Evolutionary conservation across 306 rosid species (phyloP).

Genomic region (Adenanthera pavonina): DNA sequence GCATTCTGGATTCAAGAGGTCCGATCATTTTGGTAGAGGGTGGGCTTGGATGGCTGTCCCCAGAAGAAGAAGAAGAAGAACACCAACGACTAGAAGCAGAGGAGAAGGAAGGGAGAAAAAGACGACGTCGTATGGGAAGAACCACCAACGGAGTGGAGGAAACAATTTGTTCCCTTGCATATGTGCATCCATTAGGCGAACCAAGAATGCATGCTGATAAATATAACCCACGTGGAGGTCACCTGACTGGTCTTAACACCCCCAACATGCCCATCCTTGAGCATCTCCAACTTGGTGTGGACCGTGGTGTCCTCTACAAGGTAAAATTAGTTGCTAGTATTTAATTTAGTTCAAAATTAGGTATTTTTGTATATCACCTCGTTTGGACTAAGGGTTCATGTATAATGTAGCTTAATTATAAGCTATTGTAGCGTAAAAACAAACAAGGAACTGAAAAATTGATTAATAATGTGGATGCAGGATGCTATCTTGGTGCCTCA

Average conservation of each 20-base stretch:
- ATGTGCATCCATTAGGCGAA: not conserved
- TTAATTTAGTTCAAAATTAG: too few relatives aligned
- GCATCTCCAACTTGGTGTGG: slow-evolving; percentile 1
- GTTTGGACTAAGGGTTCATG: too few relatives aligned
- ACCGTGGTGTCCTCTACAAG: not conserved
- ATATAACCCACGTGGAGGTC: slow-evolving; percentile 20
- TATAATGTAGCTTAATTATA: too few relatives aligned
- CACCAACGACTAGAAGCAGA: not conserved
- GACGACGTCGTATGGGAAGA: not conserved
- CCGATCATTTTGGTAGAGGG: slow-evolving; percentile 15
- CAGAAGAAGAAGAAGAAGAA: not conserved
- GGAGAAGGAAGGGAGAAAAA: not conserved
- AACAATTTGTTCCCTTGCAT: not conserved
- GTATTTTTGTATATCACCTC: too few relatives aligned
- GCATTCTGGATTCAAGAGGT: slow-evolving; percentile 9
- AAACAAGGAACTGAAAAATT: too few relatives aligned
- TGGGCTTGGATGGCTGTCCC: not conserved
- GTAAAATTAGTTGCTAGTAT: not conserved
- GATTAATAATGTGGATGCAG: not conserved
- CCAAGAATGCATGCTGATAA: slow-evolving; percentile 24
- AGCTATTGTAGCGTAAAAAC: too few relatives aligned
- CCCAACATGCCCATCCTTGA: slow-evolving; percentile 12
- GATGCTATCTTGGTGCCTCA: slow-evolving; percentile 9
- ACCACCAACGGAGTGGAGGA: not conserved
- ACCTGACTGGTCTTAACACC: slow-evolving; percentile 14